Conservation (phyloP, 1,284 basidiomycete species). For the Cutaneotrichosporon arboriforme region DNA sequence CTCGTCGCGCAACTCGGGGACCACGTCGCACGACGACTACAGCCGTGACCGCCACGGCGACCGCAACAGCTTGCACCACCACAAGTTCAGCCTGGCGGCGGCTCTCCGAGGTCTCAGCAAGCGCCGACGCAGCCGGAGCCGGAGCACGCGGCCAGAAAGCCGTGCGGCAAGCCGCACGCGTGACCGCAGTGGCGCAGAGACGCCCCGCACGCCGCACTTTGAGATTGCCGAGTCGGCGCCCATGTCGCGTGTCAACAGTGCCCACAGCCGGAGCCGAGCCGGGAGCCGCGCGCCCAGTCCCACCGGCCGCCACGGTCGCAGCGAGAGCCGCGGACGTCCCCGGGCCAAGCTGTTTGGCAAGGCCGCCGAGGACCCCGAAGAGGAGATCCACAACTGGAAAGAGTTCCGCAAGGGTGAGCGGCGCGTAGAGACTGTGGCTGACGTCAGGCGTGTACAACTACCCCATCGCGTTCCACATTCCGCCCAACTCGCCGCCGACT, state of each 20-base stretch:
- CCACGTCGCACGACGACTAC: conserved; percentile 16
- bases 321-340: conserved; percentile 42
- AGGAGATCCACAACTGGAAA: conserved; percentile 62
- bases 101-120: conserved; percentile 44
- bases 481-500: conserved; percentile 72
- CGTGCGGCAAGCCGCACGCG: conserved; percentile 12
- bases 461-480: conserved; percentile 84
- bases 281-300: conserved; percentile 19
- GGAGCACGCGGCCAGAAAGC: conserved; percentile 9
- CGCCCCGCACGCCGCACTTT: conserved; percentile 7
- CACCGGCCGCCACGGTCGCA: conserved; percentile 19
- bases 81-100: conserved; percentile 44
- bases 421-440: not conserved
- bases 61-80: conserved; percentile 9
- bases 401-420: conserved; percentile 78
- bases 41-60: conserved; percentile 12
- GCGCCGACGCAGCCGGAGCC: conserved; percentile 20
- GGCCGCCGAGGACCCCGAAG: conserved; percentile 51
- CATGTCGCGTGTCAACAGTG: conserved; percentile 11
- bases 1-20: too few relatives aligned
- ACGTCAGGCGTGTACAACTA: conserved; percentile 81
- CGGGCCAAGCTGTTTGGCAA: conserved; percentile 47
- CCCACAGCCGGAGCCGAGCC: not conserved
- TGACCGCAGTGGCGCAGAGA: conserved; percentile 1
- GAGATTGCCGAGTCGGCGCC: conserved; percentile 5